These are phyloP conservation scores for Lathyrus sativus DNA, from an alignment of 306 rosid genomes.

Conservation along the genomic window DNA sequence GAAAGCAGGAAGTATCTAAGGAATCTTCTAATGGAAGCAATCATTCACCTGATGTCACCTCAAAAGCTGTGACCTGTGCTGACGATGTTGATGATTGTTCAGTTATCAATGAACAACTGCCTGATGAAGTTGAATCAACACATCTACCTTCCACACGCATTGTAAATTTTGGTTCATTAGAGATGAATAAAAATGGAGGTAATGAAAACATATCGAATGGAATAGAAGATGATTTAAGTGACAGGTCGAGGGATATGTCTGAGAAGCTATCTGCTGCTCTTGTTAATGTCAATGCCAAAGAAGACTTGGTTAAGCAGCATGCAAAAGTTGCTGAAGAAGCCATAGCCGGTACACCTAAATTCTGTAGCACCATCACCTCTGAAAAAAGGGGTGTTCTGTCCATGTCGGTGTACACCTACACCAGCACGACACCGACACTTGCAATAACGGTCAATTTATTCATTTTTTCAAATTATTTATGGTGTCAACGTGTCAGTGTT, in stretches of 20 bases:
- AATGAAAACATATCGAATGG: conserved; percentile 29
- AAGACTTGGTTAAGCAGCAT: conserved; percentile 94
- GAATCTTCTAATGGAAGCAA: conserved; percentile 63
- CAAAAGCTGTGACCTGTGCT: conserved; percentile 49
- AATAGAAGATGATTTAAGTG: conserved; percentile 43
- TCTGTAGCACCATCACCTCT: too few species aligned
- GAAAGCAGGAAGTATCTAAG: conserved; percentile 65
- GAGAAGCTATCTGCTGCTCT: conserved; percentile 84
- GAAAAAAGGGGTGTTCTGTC: too few species aligned
- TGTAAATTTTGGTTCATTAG: conserved; percentile 34
- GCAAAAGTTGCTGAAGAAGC: conserved; percentile 99
- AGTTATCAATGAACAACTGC: conserved; percentile 48
- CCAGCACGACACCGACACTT: too few species aligned
- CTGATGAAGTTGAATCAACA: conserved; percentile 60
- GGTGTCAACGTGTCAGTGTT: too few species aligned
- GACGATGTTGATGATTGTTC: conserved; percentile 47
- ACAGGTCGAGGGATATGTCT: conserved; percentile 56
- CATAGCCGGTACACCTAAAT: conserved; percentile 66
- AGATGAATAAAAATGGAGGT: conserved; percentile 36
- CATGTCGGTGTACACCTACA: too few species aligned
- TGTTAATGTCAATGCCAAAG: conserved; percentile 81
- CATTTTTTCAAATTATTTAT: too few species aligned
- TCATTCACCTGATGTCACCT: conserved; percentile 78
- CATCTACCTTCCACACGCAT: conserved; percentile 39
- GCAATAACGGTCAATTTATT: too few species aligned